Evolutionary conservation across 2,329 filamentous ascomycete species (phyloP).

Genomic region (Colletotrichum sp.): DNA sequence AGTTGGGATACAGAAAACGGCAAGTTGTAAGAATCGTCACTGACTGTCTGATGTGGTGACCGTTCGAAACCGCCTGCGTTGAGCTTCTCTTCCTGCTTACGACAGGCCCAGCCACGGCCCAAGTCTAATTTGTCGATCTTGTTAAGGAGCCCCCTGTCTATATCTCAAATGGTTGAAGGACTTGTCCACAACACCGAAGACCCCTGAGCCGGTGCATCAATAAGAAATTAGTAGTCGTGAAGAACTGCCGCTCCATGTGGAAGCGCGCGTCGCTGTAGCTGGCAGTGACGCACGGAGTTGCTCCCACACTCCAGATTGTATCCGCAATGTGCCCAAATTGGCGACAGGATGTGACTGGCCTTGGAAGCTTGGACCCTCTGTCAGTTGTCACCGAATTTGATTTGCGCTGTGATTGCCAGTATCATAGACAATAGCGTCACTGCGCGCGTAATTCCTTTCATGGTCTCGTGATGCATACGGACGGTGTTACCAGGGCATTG

Average conservation of each 20-base stretch:
- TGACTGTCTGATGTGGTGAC: background rate
- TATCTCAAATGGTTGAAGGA: background rate
- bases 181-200: background rate
- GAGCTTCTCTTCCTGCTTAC: background rate
- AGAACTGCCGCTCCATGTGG: conserved; percentile 12
- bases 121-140: conserved; percentile 18
- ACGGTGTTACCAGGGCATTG: background rate
- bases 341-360: background rate
- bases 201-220: conserved; percentile 11
- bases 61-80: background rate
- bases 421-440: background rate
- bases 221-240: conserved; percentile 13
- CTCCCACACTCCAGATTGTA: background rate
- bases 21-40: background rate
- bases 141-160: conserved; percentile 13
- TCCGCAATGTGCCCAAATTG: background rate
- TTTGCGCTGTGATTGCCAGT: background rate
- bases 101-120: background rate
- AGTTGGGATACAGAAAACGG: background rate
- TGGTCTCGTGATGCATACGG: background rate
- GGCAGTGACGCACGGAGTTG: background rate
- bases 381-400: background rate
- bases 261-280: background rate
- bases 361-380: background rate
- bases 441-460: background rate